phyloP scores from a whole-genome alignment of 2,329 filamentous ascomycete species.

The Beauveria sp. region DNA sequence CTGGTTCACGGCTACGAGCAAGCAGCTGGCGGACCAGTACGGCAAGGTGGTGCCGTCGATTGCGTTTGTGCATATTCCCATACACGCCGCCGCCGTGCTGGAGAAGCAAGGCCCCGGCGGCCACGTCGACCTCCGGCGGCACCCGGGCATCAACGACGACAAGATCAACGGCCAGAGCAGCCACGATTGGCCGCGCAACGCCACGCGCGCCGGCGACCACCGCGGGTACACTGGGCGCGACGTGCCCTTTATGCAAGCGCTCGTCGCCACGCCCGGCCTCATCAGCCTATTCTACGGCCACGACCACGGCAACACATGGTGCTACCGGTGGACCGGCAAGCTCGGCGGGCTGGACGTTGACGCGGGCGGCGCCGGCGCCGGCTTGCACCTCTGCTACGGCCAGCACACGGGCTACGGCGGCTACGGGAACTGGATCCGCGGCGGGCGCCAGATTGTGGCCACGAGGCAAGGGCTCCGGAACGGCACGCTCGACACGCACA shows the following conservation, averaged over 20 bases:
- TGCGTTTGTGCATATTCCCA: slow-evolving; percentile 42
- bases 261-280: slow-evolving; percentile 41
- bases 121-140: slow-evolving; percentile 17
- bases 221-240: slow-evolving; percentile 36
- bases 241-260: slow-evolving; percentile 47
- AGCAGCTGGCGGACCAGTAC: slow-evolving; percentile 21
- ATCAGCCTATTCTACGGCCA: slow-evolving; percentile 50
- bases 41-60: slow-evolving; percentile 33
- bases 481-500: slow-evolving; percentile 44
- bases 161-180: slow-evolving; percentile 24
- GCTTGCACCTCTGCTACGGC: slow-evolving; percentile 41
- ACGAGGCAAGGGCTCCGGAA: slow-evolving; percentile 29
- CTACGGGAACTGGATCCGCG: slow-evolving; percentile 52
- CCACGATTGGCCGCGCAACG: slow-evolving; percentile 18
- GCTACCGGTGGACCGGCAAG: slow-evolving; percentile 29
- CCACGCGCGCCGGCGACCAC: neutral
- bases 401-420: slow-evolving; percentile 59
- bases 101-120: slow-evolving; percentile 12
- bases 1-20: slow-evolving; percentile 35
- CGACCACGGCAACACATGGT: slow-evolving; percentile 51
- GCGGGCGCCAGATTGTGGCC: slow-evolving; percentile 30
- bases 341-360: slow-evolving; percentile 13
- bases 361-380: slow-evolving; percentile 12
- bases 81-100: slow-evolving; percentile 24
- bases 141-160: slow-evolving; percentile 30